These are phyloP conservation scores for Lichenothelia convexa DNA, from an alignment of 495 filamentous ascomycete genomes.

Conservation along the genomic window DNA sequence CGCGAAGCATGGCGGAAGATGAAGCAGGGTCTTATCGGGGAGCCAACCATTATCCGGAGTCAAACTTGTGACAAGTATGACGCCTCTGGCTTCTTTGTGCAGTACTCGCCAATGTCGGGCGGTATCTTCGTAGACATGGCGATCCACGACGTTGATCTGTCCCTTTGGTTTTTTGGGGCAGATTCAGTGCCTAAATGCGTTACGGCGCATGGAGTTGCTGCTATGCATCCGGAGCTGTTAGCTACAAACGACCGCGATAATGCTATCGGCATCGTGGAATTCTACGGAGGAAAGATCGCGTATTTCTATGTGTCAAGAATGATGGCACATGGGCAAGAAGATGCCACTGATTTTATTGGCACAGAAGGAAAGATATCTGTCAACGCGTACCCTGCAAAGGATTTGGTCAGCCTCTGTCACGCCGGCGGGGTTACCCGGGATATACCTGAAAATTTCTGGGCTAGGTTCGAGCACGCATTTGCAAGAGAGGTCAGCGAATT, in stretches of 20 bases:
- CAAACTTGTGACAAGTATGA: conserved; percentile 6
- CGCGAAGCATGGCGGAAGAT: conserved; percentile 2
- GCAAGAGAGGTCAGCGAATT: conserved; percentile 19
- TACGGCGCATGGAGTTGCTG: too few species aligned
- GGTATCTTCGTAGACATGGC: conserved; percentile 11
- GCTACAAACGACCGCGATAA: conserved; percentile 17
- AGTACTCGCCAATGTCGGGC: conserved; percentile 3
- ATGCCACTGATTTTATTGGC: conserved; percentile 19
- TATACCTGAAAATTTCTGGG: conserved; percentile 16
- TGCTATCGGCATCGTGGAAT: conserved; percentile 20
- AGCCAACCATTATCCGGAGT: conserved; percentile 3
- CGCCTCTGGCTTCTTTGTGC: conserved; percentile 5
- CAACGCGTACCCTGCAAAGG: conserved; percentile 13
- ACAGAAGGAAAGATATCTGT: conserved; percentile 19
- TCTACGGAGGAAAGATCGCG: conserved; percentile 20
- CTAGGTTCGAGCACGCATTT: conserved; percentile 18
- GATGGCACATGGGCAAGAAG: conserved; percentile 18
- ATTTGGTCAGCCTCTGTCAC: conserved; percentile 10
- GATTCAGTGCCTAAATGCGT: too few species aligned
- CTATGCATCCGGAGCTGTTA: conserved; percentile 16
- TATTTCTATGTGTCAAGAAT: conserved; percentile 22
- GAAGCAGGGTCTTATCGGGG: conserved; percentile 1
- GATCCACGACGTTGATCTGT: conserved; percentile 40
- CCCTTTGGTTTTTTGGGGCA: conserved; percentile 40
- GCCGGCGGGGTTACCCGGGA: conserved; percentile 14